Conservation (phyloP, 2,329 filamentous ascomycete species). For the Aciculosporium take region DNA sequence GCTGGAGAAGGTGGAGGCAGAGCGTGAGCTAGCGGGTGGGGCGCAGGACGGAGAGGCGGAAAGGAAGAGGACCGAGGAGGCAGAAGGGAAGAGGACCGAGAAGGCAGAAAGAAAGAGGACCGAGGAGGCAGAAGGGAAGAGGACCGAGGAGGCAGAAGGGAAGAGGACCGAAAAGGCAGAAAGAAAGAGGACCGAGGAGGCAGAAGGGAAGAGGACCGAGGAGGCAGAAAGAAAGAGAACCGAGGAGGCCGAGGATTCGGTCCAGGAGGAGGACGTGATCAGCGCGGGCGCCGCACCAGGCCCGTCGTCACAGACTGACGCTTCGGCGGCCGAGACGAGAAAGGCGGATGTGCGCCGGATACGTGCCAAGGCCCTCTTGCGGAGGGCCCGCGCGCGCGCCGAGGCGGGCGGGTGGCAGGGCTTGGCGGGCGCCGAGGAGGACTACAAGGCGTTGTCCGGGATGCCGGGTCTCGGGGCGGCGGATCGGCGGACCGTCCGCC, state of each 20-base stretch:
- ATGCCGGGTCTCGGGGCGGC: constrained; percentile 42
- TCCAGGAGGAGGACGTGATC: constrained; percentile 46
- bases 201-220: too few species aligned
- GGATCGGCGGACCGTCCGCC: constrained; percentile 54
- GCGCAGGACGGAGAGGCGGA: background rate
- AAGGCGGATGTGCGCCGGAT: constrained; percentile 58
- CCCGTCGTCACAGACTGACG: constrained; percentile 8
- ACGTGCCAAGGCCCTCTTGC: constrained; percentile 67
- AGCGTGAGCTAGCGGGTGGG: constrained; percentile 27
- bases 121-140: too few species aligned
- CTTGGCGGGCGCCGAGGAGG: constrained; percentile 61
- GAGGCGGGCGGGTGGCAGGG: constrained; percentile 66
- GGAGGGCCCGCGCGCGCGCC: constrained; percentile 58
- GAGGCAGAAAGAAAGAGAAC: too few species aligned
- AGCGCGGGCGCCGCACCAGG: constrained; percentile 41
- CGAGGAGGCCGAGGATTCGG: too few species aligned
- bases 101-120: too few species aligned
- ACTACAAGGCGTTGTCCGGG: constrained; percentile 55
- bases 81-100: too few species aligned
- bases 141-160: too few species aligned
- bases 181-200: too few species aligned
- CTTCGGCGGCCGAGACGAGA: constrained; percentile 10
- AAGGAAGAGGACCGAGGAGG: background rate
- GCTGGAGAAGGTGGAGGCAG: constrained; percentile 29
- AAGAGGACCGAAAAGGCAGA: too few species aligned